Percentiles rank a stretch among this genome's conserved stretches.
phyloP scores from a whole-genome alignment of 2,329 filamentous ascomycete species.

The Arthroderma sp. region DNA sequence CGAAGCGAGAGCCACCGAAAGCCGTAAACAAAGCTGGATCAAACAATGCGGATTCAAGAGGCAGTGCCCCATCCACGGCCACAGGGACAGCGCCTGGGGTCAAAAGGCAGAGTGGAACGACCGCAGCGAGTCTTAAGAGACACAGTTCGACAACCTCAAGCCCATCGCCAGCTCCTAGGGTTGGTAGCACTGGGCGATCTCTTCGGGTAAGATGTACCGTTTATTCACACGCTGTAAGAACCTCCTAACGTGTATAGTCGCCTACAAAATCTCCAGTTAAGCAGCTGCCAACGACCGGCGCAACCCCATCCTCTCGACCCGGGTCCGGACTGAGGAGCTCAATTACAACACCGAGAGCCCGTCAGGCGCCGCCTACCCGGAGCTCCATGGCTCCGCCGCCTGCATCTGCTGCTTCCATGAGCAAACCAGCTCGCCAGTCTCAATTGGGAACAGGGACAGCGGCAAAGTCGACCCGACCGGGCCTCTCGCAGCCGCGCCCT shows the following conservation, averaged over 20 bases:
- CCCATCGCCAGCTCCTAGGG: slow-evolving; percentile 54
- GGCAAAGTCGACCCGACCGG: slow-evolving; percentile 22
- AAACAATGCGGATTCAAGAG: slow-evolving; percentile 19
- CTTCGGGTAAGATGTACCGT: slow-evolving; percentile 21
- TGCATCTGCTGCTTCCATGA: slow-evolving; percentile 16
- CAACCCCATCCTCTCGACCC: slow-evolving; percentile 44
- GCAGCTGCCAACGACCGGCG: slow-evolving; percentile 40
- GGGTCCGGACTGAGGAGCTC: not conserved
- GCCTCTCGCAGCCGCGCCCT: slow-evolving; percentile 15
- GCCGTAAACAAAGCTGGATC: slow-evolving; percentile 16
- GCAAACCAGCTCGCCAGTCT: slow-evolving; percentile 11
- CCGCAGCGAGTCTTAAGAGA: slow-evolving; percentile 42
- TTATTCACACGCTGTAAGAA: not conserved
- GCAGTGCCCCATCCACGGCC: slow-evolving; percentile 30
- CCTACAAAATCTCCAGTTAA: slow-evolving; percentile 72
- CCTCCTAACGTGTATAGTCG: slow-evolving; percentile 39
- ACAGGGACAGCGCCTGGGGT: slow-evolving; percentile 20
- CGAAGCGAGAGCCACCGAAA: slow-evolving; percentile 13
- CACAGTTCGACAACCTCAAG: slow-evolving; percentile 60
- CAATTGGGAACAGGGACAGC: slow-evolving; percentile 12
- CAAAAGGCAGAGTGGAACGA: slow-evolving; percentile 38
- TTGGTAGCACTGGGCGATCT: slow-evolving; percentile 25
- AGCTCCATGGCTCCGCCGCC: slow-evolving; percentile 56
- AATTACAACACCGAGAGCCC: slow-evolving; percentile 35
- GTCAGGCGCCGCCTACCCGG: slow-evolving; percentile 37